phyloP scores from a whole-genome alignment of 2,329 filamentous ascomycete species.

The Berkeleyomyces basicola region DNA sequence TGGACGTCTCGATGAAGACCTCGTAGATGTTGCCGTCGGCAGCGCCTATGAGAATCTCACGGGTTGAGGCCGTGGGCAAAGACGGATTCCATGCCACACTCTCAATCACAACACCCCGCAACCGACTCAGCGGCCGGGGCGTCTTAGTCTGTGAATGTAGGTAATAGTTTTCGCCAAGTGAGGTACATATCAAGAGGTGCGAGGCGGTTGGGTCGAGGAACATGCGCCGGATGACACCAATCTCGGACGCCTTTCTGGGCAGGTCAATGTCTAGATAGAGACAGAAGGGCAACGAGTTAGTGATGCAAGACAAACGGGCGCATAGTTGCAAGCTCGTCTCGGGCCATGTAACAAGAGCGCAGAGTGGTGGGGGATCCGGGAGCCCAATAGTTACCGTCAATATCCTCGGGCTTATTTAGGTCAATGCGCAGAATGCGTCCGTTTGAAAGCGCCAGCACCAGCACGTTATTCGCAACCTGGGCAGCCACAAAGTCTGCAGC shows the following conservation, averaged over 20 bases:
- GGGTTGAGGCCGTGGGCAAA: constrained; percentile 77
- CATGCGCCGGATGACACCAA: constrained; percentile 84
- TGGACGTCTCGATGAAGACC: constrained; percentile 82
- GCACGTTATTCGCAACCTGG: constrained; percentile 92
- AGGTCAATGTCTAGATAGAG: constrained; percentile 68
- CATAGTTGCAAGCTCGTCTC: neutral
- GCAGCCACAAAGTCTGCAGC: constrained; percentile 92
- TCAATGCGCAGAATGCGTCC: constrained; percentile 89
- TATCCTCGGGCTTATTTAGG: constrained; percentile 81
- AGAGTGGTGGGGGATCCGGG: neutral
- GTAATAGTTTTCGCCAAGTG: constrained; percentile 91
- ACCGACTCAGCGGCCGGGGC: constrained; percentile 60
- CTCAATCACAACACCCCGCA: constrained; percentile 79
- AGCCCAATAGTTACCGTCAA: constrained; percentile 48
- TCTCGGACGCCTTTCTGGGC: constrained; percentile 78
- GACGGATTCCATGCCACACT: constrained; percentile 90
- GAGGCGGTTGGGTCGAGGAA: constrained; percentile 96
- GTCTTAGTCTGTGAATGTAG: constrained; percentile 88
- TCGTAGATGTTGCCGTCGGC: constrained; percentile 94
- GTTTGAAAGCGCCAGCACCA: constrained; percentile 81
- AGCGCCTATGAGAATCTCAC: constrained; percentile 82
- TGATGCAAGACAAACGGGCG: neutral
- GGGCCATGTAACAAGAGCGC: neutral
- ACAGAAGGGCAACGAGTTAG: neutral
- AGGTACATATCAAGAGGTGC: constrained; percentile 81